Conservation (phyloP, 768 basidiomycete species). For the Suillus tomentosus region DNA sequence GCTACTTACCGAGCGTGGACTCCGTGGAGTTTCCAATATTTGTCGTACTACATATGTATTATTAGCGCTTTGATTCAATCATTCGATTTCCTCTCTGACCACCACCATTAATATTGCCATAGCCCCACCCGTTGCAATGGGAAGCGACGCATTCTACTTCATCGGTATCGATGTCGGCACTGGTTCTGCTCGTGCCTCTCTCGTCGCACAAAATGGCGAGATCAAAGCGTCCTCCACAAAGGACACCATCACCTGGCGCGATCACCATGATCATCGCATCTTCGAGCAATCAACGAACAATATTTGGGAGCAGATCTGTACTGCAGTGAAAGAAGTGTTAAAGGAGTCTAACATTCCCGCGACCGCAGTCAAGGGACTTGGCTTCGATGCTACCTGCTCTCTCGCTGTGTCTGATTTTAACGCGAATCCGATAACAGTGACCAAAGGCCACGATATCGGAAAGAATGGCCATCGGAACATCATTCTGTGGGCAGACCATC, state of each 20-base stretch:
- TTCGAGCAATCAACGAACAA: slow-evolving; percentile 95
- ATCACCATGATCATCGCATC: slow-evolving; percentile 83
- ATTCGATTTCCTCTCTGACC: slow-evolving; percentile 6
- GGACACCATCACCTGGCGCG: slow-evolving; percentile 84
- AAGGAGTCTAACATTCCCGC: slow-evolving; percentile 55
- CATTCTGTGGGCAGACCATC: slow-evolving; percentile 96
- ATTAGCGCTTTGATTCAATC: neutral
- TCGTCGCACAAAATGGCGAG: slow-evolving; percentile 69
- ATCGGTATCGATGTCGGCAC: slow-evolving; percentile 89
- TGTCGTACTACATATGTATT: neutral
- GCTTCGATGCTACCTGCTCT: slow-evolving; percentile 97
- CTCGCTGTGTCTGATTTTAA: slow-evolving; percentile 80
- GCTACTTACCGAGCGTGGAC: neutral
- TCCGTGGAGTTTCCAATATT: neutral
- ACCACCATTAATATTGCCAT: neutral
- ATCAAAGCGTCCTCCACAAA: slow-evolving; percentile 80
- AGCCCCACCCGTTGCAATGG: slow-evolving; percentile 31
- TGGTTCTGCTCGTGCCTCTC: slow-evolving; percentile 86
- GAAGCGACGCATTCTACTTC: slow-evolving; percentile 48
- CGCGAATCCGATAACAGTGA: slow-evolving; percentile 76
- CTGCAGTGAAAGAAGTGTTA: slow-evolving; percentile 65
- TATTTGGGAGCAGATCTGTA: slow-evolving; percentile 77
- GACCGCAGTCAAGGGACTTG: slow-evolving; percentile 76
- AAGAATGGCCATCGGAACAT: slow-evolving; percentile 77
- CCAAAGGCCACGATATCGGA: slow-evolving; percentile 65